Evolutionary conservation across 495 filamentous ascomycete genomes (phyloP).

Genomic region (Aspergillus saccharolyticus): DNA sequence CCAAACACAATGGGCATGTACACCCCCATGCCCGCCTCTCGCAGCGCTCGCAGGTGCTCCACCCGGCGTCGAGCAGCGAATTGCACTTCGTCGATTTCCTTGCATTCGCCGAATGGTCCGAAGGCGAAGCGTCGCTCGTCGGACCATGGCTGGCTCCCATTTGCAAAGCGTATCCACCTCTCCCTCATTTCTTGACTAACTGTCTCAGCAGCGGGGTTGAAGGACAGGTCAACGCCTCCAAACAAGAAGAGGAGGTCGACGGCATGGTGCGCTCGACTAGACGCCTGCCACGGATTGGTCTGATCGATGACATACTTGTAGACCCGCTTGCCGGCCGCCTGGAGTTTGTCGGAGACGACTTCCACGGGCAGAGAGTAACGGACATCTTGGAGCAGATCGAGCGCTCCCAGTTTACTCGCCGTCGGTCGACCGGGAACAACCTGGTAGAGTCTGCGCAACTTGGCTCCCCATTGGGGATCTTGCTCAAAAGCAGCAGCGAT

Average conservation of each 20-base stretch:
- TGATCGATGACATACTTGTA: constrained; percentile 42
- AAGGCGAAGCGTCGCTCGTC: constrained; percentile 26
- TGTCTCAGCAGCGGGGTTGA: constrained; percentile 28
- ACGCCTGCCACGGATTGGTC: constrained; percentile 40
- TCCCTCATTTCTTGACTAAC: constrained; percentile 31
- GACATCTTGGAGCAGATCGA: constrained; percentile 34
- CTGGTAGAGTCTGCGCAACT: constrained; percentile 36
- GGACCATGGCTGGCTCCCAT: constrained; percentile 29
- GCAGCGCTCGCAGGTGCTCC: constrained; percentile 23
- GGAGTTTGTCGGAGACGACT: constrained; percentile 26
- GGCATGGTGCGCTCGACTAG: constrained; percentile 40
- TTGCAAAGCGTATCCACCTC: constrained; percentile 34
- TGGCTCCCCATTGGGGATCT: constrained; percentile 23
- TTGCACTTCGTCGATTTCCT: constrained; percentile 29
- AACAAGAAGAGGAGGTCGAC: constrained; percentile 44
- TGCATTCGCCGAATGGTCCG: constrained; percentile 33
- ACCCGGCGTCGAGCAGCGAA: constrained; percentile 29
- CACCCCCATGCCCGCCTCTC: constrained; percentile 25
- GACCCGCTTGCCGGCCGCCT: constrained; percentile 25
- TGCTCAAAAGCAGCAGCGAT: constrained; percentile 31
- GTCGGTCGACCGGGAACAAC: constrained; percentile 33
- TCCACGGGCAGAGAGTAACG: constrained; percentile 36
- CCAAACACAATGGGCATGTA: constrained; percentile 33
- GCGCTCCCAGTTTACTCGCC: constrained; percentile 31
- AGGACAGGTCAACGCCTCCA: constrained; percentile 27